These are phyloP conservation scores for Candida tropicalis DNA, from an alignment of 1,139 yeast genomes.

Conservation along the genomic window DNA sequence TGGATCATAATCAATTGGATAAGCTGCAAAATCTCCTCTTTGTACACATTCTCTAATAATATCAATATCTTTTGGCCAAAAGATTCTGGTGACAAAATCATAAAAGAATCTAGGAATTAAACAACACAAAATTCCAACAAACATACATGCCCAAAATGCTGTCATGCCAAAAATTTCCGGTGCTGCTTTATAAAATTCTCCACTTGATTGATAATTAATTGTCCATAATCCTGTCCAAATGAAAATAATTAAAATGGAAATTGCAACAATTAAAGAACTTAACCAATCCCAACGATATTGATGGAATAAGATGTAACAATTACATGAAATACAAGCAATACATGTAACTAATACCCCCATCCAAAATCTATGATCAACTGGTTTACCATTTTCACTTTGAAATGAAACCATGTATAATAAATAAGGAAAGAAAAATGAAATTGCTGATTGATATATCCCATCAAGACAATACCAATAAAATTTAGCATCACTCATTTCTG, in stretches of 20 bases:
- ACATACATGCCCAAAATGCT: constrained; percentile 80
- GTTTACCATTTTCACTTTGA: constrained; percentile 62
- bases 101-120: constrained; percentile 74
- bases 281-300: constrained; percentile 97
- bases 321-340: constrained; percentile 79
- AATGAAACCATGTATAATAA: constrained; percentile 59
- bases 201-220: constrained; percentile 50
- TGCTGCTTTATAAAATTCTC: constrained; percentile 78
- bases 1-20: constrained; percentile 65
- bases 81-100: constrained; percentile 64
- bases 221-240: constrained; percentile 96
- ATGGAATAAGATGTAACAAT: constrained; percentile 75
- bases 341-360: constrained; percentile 81
- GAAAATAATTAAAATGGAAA: constrained; percentile 70
- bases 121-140: constrained; percentile 72
- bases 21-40: constrained; percentile 60
- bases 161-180: constrained; percentile 71
- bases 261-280: constrained; percentile 57
- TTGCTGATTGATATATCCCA: constrained; percentile 84
- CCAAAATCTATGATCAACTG: constrained; percentile 81
- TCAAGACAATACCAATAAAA: constrained; percentile 86
- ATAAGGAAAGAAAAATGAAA: constrained; percentile 88
- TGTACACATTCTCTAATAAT: constrained; percentile 77
- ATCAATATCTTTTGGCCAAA: constrained; percentile 79
- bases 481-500: constrained; percentile 78